Percentiles rank a stretch among this genome's conserved stretches.
These are phyloP conservation scores for Mucor velutinosus DNA, from an alignment of 371 early-diverging fungal species.

Conservation along the genomic window DNA sequence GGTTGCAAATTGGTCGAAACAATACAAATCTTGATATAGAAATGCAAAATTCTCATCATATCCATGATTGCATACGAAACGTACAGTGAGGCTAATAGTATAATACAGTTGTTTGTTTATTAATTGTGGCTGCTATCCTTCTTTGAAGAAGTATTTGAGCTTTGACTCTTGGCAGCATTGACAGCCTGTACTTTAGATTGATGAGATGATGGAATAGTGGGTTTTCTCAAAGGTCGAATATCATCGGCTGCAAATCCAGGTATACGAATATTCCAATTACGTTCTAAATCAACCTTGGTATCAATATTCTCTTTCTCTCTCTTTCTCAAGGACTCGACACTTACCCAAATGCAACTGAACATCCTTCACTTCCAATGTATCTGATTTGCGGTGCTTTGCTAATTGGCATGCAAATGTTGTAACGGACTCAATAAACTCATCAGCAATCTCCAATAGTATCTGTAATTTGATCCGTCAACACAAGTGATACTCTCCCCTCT, in stretches of 20 bases:
- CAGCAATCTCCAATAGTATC: conserved; percentile 87
- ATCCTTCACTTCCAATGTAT: conserved; percentile 87
- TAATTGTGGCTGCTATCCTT: background rate
- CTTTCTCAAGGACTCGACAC: background rate
- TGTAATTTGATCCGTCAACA: conserved; percentile 21
- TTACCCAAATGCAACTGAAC: conserved; percentile 88
- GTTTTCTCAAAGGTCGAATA: conserved; percentile 75
- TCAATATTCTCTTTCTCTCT: background rate
- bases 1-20: no score
- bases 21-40: no score
- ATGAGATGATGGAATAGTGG: conserved; percentile 63
- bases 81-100: no score
- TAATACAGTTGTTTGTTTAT: background rate
- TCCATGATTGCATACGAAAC: no score
- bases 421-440: conserved; percentile 92
- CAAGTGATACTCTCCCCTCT: background rate
- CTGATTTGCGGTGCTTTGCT: conserved; percentile 89
- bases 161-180: conserved; percentile 52
- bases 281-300: conserved; percentile 52
- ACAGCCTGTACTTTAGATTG: conserved; percentile 74
- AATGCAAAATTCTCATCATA: no score
- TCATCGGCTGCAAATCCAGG: conserved; percentile 89
- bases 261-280: conserved; percentile 93
- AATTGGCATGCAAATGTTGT: conserved; percentile 84
- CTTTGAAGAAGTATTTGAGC: background rate